Evolutionary conservation across 192 early-diverging fungal genomes (phyloP).

Genomic region (Diversispora eburnea): DNA sequence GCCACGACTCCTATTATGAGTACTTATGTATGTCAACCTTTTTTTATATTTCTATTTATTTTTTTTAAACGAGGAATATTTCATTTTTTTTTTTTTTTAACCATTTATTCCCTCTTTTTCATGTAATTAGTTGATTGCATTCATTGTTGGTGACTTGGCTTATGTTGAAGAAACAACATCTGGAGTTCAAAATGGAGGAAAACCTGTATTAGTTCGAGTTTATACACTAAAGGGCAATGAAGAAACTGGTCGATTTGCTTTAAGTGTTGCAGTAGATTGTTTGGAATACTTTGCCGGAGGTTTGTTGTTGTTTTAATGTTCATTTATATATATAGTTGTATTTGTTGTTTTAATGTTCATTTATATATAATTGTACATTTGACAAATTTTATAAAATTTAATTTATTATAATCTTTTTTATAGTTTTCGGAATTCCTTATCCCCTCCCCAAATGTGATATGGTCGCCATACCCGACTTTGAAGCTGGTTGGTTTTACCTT

Average conservation of each 20-base stretch:
- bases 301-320: no score
- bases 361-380: neutral
- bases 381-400: neutral
- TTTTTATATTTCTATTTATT: neutral
- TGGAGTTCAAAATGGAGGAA: constrained; percentile 60
- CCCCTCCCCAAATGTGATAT: constrained; percentile 90
- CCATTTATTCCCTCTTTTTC: neutral
- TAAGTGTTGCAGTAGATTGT: constrained; percentile 69
- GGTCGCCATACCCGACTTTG: constrained; percentile 92
- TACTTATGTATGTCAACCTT: constrained; percentile 69
- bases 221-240: constrained; percentile 79
- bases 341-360: no score
- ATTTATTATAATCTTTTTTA: constrained; percentile 50
- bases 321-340: no score
- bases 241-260: constrained; percentile 79
- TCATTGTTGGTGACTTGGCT: constrained; percentile 88
- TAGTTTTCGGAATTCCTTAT: constrained; percentile 84
- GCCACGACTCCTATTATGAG: constrained; percentile 91
- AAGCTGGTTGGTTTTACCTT: constrained; percentile 48
- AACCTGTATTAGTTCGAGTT: constrained; percentile 77
- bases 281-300: constrained; percentile 61
- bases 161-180: constrained; percentile 79
- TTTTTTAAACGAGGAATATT: no score
- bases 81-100: no score
- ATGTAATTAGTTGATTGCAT: constrained; percentile 65